Evolutionary conservation across 1,284 basidiomycete genomes (phyloP), one percentile per base, ranked within the genome.

Genomic region (Ustilago trichophora): DNA sequence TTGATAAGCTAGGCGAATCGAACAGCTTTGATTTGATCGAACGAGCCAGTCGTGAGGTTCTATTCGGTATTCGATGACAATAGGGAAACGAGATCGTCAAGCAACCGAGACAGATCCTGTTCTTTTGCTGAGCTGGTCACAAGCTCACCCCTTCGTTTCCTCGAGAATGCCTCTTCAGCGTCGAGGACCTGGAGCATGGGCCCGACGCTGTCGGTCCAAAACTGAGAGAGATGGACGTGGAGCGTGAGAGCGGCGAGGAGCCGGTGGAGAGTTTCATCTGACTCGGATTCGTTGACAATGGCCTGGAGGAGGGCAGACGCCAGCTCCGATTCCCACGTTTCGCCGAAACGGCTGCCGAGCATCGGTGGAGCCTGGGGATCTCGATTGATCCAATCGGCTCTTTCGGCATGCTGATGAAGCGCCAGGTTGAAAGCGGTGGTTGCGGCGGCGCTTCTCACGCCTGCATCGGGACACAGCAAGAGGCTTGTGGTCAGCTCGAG

Each of bases 371-470:
- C 85, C 6, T 75, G 80, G 3, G 64, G 53, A 37, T 64, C 58
- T 4, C 45, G 45, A n/a, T 56, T 63, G 33, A 56, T 26, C 68
- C 68, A 71, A 2, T 62, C 58, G 8, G 41, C 43, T 21, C 68
- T 40, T 22, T 60, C 48, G 18, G 46, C 40, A 13, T 60, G 74
- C 36, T 64, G 59, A 46, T 64, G 80, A 70, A 49, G 70, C 1
- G 88, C 86, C 6, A 89, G 81, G 72, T 94, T 91, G 78, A 93
- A 92, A 6, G 87, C 88, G 10, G 92, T 81, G 67, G 90, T 91
- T 6, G 91, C 91, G 0, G 90, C 90, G 0, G 92, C 89, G 13
- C 87, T 89, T 33, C 90, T 85, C 36, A 93, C 90, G 4, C 81
- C 77, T 3, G 84, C 84, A 72, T 93, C 91, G 2, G 85, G 80